A percentile compares a stretch with the other conserved stretches of the same genome.
Evolutionary conservation across 225 moss, liverwort and hornwort genomes (phyloP).

Genomic region (Sphagnum tenellum): DNA sequence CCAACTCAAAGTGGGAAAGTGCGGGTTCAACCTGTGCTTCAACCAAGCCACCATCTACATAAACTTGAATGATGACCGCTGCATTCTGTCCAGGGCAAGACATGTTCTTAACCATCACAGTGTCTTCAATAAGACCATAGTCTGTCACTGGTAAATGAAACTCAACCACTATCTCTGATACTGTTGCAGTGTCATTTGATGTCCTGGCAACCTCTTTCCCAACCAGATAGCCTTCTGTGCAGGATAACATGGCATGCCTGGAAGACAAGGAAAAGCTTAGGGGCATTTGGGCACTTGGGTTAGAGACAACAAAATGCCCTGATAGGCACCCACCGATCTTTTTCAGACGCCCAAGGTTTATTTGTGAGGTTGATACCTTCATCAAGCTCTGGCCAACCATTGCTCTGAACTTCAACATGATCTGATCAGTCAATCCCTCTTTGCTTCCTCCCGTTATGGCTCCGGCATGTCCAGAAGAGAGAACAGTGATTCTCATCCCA

Average conservation of each 20-base stretch:
- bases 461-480: conserved; percentile 13
- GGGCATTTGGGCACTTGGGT: conserved; percentile 78
- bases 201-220: conserved; percentile 49
- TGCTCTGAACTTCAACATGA: conserved; percentile 89
- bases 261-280: conserved; percentile 60
- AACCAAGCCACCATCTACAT: conserved; percentile 57
- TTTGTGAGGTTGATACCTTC: conserved; percentile 75
- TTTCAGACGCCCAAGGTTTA: conserved; percentile 82
- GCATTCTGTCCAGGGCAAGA: conserved; percentile 79
- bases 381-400: conserved; percentile 72
- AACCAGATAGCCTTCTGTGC: conserved; percentile 43
- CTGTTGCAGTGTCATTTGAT: conserved; percentile 23
- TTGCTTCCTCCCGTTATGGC: conserved; percentile 16
- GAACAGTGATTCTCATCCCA: conserved; percentile 78
- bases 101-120: conserved; percentile 56
- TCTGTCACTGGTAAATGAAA: conserved; percentile 65
- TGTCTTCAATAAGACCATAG: conserved; percentile 80
- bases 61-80: conserved; percentile 56
- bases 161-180: conserved; percentile 55
- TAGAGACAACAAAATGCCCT: conserved; percentile 68
- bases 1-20: conserved; percentile 25
- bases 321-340: conserved; percentile 65
- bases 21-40: conserved; percentile 40
- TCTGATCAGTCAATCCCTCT: conserved; percentile 59
- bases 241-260: conserved; percentile 51